Percentiles rank a stretch among this genome's conserved stretches.
Conservation (phyloP, 352 stramenopile species). For the Phytophthora hybrid region DNA sequence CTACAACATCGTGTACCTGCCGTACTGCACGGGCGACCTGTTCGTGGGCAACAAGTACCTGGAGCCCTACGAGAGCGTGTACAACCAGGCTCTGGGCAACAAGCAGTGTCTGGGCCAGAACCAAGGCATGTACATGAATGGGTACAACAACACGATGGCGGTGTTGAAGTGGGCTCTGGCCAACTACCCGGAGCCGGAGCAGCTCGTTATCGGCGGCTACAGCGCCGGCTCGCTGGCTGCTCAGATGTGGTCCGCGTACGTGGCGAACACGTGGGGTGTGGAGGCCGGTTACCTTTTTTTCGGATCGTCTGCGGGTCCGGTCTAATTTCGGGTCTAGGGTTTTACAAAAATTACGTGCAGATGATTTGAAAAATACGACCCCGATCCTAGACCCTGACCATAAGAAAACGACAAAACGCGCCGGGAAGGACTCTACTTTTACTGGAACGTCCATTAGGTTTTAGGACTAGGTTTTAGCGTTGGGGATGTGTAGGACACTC, state of each 20-base stretch:
- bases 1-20: constrained; percentile 76
- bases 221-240: constrained; percentile 58
- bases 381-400: too few relatives aligned
- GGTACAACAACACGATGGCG: constrained; percentile 66
- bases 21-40: constrained; percentile 73
- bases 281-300: too few relatives aligned
- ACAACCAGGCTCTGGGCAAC: constrained; percentile 47
- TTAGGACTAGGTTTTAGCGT: too few relatives aligned
- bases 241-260: constrained; percentile 46
- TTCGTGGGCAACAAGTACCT: constrained; percentile 53
- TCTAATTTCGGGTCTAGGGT: too few relatives aligned
- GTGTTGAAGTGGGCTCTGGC: constrained; percentile 61
- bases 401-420: too few relatives aligned
- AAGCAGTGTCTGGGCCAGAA: constrained; percentile 44
- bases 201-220: constrained; percentile 58
- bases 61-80: constrained; percentile 30
- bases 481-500: too few relatives aligned
- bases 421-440: too few relatives aligned
- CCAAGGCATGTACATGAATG: constrained; percentile 55
- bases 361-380: too few relatives aligned
- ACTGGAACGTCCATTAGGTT: too few relatives aligned
- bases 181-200: constrained; percentile 63
- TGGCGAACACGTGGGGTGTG: constrained; percentile 57
- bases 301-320: too few relatives aligned
- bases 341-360: too few relatives aligned